A percentile compares a stretch with the other conserved stretches of the same genome.
These are phyloP conservation scores for Hemileccinum impolitum DNA, from an alignment of 768 basidiomycete genomes.

Conservation along the genomic window DNA sequence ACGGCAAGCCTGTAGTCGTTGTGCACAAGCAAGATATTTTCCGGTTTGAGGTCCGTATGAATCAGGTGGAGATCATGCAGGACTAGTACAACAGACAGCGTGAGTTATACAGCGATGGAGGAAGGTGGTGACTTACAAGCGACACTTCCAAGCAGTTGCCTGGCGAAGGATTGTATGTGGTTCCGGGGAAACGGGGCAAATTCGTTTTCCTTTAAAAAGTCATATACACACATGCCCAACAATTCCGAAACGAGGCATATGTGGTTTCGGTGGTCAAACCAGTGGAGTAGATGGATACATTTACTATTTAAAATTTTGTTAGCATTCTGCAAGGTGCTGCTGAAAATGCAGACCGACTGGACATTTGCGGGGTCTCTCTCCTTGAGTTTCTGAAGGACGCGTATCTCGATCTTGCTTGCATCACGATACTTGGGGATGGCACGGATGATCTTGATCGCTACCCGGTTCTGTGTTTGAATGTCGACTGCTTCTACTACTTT, in stretches of 20 bases:
- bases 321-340: slow-evolving; percentile 20
- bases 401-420: slow-evolving; percentile 96
- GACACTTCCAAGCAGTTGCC: slow-evolving; percentile 87
- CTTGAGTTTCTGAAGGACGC: slow-evolving; percentile 89
- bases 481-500: slow-evolving; percentile 96
- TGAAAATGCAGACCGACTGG: slow-evolving; percentile 57
- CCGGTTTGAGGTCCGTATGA: slow-evolving; percentile 98
- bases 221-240: slow-evolving; percentile 96
- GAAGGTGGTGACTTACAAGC: slow-evolving; percentile 64
- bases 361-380: slow-evolving; percentile 83
- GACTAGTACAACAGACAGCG: slow-evolving; percentile 46
- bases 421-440: slow-evolving; percentile 99
- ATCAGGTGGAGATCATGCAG: slow-evolving; percentile 87
- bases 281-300: slow-evolving; percentile 93
- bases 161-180: slow-evolving; percentile 95
- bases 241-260: slow-evolving; percentile 96
- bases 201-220: slow-evolving; percentile 97
- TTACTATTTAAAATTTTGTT: slow-evolving; percentile 55
- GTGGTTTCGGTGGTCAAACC: slow-evolving; percentile 97
- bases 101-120: not conserved
- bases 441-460: slow-evolving; percentile 98
- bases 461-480: slow-evolving; percentile 65
- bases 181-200: slow-evolving; percentile 95
- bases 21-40: slow-evolving; percentile 93
- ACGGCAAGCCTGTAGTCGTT: slow-evolving; percentile 68